Evolutionary conservation across 2,329 filamentous ascomycete species (phyloP), one percentile per base, ranked within the genome.

Genomic region (Aspergillus flavus): DNA sequence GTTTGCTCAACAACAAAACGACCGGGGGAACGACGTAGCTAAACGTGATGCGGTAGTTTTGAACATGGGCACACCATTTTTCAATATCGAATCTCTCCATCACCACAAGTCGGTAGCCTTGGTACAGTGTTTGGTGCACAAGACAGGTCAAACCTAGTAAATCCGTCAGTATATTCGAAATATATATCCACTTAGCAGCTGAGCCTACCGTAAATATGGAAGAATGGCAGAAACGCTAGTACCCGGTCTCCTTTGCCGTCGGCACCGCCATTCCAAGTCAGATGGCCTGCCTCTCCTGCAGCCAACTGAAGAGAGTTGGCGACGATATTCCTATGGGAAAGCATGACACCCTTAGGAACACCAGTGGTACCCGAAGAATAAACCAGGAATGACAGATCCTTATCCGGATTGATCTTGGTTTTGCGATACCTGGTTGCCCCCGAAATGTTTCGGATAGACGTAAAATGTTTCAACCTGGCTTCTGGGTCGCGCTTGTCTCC

Each of bases 341-440:
- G 83, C 86, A 92, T 91, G 16, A 97, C 94, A 19, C 94, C 94
- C 78, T 98, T 98, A 0, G 94, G 94, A 57, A 93, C 81, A 2
- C 94, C 94, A 0, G 94, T 97, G 0, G 94, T 98, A 9, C 94
- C 94, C 9, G 90, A 94, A 57, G 89, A 93, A 77, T 96, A 97
- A 0, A 96, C 92, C 62, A 97, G 79, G 72, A 95, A 96, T 0
- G 92, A 90, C 30, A 95, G 76, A 73, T 97, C 93, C 62, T 87
- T 89, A 57, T 85, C 83, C 0, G 92, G 87, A 56, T 91, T 83
- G 58, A 93, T 79, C 69, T 86, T 88, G 5, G 87, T 82, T 61
- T 85, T 85, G 21, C 87, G 83, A 71, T 86, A 87, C 67, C 86
- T 83, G 3, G 83, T 81, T 0, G 85, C 82, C 4, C 87, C 83